Percentiles rank a stretch among this genome's conserved stretches.
Conservation (phyloP, 148 eudicot species). For the Linanthus parryae region DNA sequence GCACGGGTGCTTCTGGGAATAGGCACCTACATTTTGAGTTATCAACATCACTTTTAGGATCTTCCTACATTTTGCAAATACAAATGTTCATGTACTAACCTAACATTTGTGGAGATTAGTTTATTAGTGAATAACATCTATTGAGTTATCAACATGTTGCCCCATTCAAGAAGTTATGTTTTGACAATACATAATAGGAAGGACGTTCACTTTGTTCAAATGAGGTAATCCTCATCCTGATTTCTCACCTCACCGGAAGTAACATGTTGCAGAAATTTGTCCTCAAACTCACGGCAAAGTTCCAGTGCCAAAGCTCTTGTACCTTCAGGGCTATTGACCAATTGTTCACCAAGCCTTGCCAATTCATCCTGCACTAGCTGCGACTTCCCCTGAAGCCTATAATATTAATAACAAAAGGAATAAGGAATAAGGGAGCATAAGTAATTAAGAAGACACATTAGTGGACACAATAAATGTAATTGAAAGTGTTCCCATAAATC, state of each 20-base stretch:
- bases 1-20: no score
- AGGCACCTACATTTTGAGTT: no score
- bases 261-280: constrained; percentile 85
- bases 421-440: neutral
- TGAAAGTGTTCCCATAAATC: neutral
- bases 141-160: no score
- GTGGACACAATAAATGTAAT: neutral
- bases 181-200: no score
- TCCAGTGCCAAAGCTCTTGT: constrained; percentile 95
- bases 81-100: no score
- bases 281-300: constrained; percentile 99
- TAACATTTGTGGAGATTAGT: no score
- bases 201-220: no score
- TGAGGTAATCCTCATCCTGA: neutral
- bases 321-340: constrained; percentile 93
- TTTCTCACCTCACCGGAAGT: constrained; percentile 90
- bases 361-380: constrained; percentile 91
- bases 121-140: no score
- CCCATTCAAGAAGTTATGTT: no score
- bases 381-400: constrained; percentile 98
- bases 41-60: no score
- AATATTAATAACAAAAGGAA: neutral
- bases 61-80: no score
- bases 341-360: constrained; percentile 86
- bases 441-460: neutral